A percentile compares a stretch with the other conserved stretches of the same genome.
Conservation (phyloP, 202 grass and related monocot species). For the Brachypodium distachyon region DNA sequence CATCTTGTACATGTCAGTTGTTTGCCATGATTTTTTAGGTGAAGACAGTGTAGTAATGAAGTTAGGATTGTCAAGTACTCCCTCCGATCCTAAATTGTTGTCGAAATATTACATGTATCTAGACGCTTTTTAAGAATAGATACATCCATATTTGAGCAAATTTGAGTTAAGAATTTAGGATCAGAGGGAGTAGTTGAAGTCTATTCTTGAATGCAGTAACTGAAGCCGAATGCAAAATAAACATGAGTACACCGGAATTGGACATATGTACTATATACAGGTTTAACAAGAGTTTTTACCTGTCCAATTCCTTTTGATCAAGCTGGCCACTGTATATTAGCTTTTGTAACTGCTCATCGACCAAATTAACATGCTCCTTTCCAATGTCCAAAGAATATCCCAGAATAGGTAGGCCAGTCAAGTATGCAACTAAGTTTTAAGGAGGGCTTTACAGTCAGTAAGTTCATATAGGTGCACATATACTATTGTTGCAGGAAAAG, state of each 20-base stretch:
- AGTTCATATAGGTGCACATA: background rate
- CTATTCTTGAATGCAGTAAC: background rate
- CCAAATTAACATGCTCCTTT: conserved; percentile 89
- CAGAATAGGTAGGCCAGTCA: conserved; percentile 81
- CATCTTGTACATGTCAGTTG: background rate
- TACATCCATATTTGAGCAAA: no score
- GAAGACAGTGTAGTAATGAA: background rate
- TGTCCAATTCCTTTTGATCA: conserved; percentile 76
- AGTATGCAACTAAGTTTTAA: conserved; percentile 60
- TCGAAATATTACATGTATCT: no score
- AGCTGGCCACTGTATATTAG: conserved; percentile 88
- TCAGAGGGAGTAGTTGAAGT: no score
- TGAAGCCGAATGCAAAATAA: background rate
- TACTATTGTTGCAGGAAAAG: background rate
- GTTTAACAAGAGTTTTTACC: conserved; percentile 26
- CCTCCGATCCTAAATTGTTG: no score
- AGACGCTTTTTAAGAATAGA: no score
- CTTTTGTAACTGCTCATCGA: conserved; percentile 69
- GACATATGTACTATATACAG: background rate
- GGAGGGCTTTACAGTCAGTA: background rate
- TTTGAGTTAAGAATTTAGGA: no score
- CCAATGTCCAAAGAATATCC: conserved; percentile 94
- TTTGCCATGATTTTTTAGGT: background rate
- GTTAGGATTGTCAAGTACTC: no score
- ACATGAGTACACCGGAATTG: background rate